Evolutionary conservation across 2,329 filamentous ascomycete genomes (phyloP).

Genomic region (Aspergillus proliferans): DNA sequence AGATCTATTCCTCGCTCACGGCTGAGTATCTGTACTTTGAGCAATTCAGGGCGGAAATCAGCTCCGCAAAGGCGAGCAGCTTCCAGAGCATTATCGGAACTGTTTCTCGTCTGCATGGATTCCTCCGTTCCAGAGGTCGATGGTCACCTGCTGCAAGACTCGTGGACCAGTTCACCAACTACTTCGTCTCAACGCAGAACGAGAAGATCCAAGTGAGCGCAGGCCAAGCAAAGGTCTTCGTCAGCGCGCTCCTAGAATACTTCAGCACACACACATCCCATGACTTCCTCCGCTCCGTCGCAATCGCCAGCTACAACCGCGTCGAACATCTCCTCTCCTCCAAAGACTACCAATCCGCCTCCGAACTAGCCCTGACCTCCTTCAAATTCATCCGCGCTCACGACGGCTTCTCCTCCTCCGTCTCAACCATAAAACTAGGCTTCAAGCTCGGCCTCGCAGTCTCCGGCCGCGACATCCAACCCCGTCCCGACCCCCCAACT

Average conservation of each 20-base stretch:
- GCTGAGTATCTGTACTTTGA: conserved; percentile 39
- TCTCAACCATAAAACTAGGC: conserved; percentile 28
- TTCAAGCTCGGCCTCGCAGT: conserved; percentile 29
- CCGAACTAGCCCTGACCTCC: conserved; percentile 26
- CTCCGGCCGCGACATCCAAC: conserved; percentile 32
- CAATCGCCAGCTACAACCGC: conserved; percentile 26
- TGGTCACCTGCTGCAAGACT: conserved; percentile 19
- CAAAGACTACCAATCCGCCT: conserved; percentile 25
- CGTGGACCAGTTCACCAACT: conserved; percentile 25
- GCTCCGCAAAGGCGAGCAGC: conserved; percentile 27
- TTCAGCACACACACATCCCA: conserved; percentile 29
- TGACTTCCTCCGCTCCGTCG: conserved; percentile 33
- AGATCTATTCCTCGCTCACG: conserved; percentile 40
- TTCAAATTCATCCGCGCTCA: conserved; percentile 31
- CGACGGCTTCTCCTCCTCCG: conserved; percentile 19
- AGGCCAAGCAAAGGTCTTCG: conserved; percentile 25
- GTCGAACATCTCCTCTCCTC: conserved; percentile 22
- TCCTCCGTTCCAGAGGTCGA: conserved; percentile 21
- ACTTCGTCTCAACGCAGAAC: conserved; percentile 28
- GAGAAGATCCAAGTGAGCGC: conserved; percentile 21
- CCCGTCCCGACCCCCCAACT: conserved; percentile 26
- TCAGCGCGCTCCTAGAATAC: conserved; percentile 26
- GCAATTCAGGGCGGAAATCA: conserved; percentile 32
- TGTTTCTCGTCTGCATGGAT: conserved; percentile 30
- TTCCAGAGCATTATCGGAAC: conserved; percentile 32